Conservation (phyloP, 371 early-diverging fungal genomes). For the Mucor sp. region DNA sequence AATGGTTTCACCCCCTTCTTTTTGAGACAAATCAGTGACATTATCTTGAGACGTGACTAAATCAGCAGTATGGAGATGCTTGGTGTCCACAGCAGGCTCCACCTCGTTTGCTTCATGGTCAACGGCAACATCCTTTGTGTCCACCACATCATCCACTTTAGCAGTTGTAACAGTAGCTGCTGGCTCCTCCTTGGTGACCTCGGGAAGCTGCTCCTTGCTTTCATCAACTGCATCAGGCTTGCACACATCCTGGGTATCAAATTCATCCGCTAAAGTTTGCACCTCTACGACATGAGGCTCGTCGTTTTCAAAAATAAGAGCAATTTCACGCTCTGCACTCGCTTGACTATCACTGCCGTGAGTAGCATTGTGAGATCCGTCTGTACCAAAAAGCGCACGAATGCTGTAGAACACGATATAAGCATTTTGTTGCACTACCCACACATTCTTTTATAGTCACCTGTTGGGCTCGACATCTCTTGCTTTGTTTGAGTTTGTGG, state of each 20-base stretch:
- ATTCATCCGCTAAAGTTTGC: neutral
- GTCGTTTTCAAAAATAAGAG: constrained; percentile 12
- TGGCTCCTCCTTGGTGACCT: neutral
- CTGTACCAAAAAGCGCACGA: constrained; percentile 68
- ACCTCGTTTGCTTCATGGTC: neutral
- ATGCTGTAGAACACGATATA: constrained; percentile 34
- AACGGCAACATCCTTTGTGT: neutral
- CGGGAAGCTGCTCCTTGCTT: neutral
- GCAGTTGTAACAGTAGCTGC: neutral
- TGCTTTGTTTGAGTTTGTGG: constrained; percentile 75
- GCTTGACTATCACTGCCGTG: constrained; percentile 75
- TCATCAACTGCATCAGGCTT: constrained; percentile 2
- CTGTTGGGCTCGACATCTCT: constrained; percentile 57
- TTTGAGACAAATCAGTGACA: constrained; percentile 3
- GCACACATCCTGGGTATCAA: neutral
- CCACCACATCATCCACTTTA: neutral
- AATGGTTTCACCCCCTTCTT: neutral
- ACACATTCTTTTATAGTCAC: constrained; percentile 11
- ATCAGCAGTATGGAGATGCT: neutral
- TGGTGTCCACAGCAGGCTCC: neutral
- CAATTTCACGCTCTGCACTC: constrained; percentile 70
- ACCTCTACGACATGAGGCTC: neutral
- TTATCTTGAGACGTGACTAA: neutral
- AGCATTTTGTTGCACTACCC: neutral
- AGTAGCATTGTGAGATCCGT: constrained; percentile 67